Evolutionary conservation across 1,284 basidiomycete species (phyloP).

Genomic region (Paramarasmius palmivorus): DNA sequence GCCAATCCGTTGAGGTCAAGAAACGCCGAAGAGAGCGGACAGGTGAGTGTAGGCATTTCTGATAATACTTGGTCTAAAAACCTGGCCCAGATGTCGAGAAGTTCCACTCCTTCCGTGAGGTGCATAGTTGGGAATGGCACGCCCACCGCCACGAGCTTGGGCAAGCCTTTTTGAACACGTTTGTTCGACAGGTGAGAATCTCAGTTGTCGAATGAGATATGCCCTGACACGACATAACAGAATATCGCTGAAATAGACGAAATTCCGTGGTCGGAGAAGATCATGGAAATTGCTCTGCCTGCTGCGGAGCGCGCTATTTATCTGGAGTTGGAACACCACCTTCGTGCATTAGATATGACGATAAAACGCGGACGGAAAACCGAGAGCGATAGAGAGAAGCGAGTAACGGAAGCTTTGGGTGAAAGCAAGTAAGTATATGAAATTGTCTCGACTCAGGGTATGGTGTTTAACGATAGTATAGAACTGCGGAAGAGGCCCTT

Average conservation of each 20-base stretch:
- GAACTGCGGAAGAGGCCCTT: conserved; percentile 87
- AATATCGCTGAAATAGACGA: conserved; percentile 97
- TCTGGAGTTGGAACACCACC: conserved; percentile 92
- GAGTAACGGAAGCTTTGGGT: conserved; percentile 84
- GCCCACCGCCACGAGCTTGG: conserved; percentile 82
- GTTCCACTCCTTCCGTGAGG: conserved; percentile 96
- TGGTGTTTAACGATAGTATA: conserved; percentile 26
- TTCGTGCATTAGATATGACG: conserved; percentile 87
- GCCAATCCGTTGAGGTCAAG: conserved; percentile 72
- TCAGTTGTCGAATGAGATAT: background rate
- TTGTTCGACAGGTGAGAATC: conserved; percentile 75
- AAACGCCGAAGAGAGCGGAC: conserved; percentile 84
- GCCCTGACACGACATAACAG: conserved; percentile 47
- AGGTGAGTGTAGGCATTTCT: conserved; percentile 40
- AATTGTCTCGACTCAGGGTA: background rate
- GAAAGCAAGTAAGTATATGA: conserved; percentile 74
- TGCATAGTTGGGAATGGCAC: conserved; percentile 92
- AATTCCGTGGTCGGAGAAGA: conserved; percentile 77
- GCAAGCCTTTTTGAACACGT: conserved; percentile 81
- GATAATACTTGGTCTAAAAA: background rate
- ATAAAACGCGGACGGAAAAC: conserved; percentile 85
- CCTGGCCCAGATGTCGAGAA: conserved; percentile 74
- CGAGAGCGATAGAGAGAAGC: conserved; percentile 88
- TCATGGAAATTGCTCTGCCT: conserved; percentile 75
- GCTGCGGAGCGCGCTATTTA: conserved; percentile 96